Base-by-base conservation (phyloP, 2,329 filamentous ascomycete species). In the Fusarium torreyae region DNA sequence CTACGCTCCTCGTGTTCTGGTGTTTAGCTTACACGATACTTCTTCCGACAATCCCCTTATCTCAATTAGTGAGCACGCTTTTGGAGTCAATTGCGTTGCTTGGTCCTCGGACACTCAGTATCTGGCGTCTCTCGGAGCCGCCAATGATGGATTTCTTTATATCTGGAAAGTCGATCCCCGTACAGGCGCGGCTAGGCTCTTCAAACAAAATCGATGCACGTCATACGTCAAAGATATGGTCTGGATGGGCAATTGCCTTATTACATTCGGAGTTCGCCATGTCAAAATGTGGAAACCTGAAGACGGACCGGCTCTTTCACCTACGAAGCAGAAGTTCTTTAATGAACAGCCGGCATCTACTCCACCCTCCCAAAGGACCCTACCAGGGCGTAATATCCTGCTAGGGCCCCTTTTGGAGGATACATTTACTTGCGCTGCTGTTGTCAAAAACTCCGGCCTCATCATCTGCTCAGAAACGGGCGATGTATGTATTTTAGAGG, bases 101-200 rank as follows among this genome's bases (percentile, higher is more conserved):
- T 99, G 97, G 86, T 98, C 94, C 65, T 86, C 91, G 1, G 93
- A 98, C 78, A 93, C 92, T 14, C 91, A 88, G 69, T 97, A 92
- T 78, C 86, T 99, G 34, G 96, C 96, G 4, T 97, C 94, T 20
- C 85, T 99, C 14, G 96, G 96, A 28, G 89, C 92, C 18, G 88
- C 92, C 57, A 98, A 98, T 77, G 96, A 99, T 80, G 95, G 95
- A 1, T 98, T 97, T 76, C 85, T 99, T 20, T 97, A 95, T 77
- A 86, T 98, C 28, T 98, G 95, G 94, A 89, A 86, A 71, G 88
- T 98, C 70, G 94, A 97, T 74, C 82, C 91, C n/a, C 91, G 90
- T 49, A 96, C 89, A 11, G 95, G 94, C 18, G 87, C 91, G 20
- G 91, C 94, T 3, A 94, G 86, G 72, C 83, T 98, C 34, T 87